Percentiles rank a stretch among this genome's conserved stretches.
These are phyloP conservation scores for Exophiala aquamarina DNA, from an alignment of 2,329 filamentous ascomycete species.

Conservation along the genomic window DNA sequence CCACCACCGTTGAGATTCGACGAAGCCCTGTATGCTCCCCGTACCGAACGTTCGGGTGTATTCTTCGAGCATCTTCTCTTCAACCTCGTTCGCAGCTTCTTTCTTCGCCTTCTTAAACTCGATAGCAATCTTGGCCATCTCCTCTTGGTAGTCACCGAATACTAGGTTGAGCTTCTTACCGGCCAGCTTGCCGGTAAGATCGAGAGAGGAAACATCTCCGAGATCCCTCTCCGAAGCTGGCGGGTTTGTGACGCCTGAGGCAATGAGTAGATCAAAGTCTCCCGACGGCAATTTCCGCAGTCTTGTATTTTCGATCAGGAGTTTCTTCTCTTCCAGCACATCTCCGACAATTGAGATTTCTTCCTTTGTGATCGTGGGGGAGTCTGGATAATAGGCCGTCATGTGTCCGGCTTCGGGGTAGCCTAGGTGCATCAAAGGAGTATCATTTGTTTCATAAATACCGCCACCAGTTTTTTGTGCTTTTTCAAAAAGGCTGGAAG, in stretches of 20 bases:
- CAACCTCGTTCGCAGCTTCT: conserved; percentile 70
- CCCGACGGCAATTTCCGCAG: conserved; percentile 65
- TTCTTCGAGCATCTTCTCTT: conserved; percentile 70
- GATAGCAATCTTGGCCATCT: conserved; percentile 68
- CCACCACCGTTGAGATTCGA: conserved; percentile 78
- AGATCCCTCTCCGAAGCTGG: conserved; percentile 67
- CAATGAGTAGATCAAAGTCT: conserved; percentile 72
- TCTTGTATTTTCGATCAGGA: conserved; percentile 74
- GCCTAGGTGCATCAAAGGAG: conserved; percentile 71
- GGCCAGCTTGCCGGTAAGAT: conserved; percentile 59
- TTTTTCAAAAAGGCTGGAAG: conserved; percentile 64
- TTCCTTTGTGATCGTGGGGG: conserved; percentile 68
- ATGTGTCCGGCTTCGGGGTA: conserved; percentile 73
- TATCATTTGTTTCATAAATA: conserved; percentile 68
- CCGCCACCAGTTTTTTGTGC: conserved; percentile 60
- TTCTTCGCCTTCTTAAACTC: conserved; percentile 68
- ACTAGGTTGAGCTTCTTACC: conserved; percentile 70
- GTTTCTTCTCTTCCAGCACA: conserved; percentile 69
- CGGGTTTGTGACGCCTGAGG: conserved; percentile 63
- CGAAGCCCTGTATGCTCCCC: conserved; percentile 75
- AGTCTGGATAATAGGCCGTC: conserved; percentile 80
- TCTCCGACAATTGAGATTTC: conserved; percentile 73
- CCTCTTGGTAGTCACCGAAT: conserved; percentile 71
- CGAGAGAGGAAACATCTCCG: conserved; percentile 63
- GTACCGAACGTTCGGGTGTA: conserved; percentile 74